These are phyloP conservation scores for Trypanosomatidae sp. DNA, from an alignment of 208 protist genomes.

Conservation along the genomic window DNA sequence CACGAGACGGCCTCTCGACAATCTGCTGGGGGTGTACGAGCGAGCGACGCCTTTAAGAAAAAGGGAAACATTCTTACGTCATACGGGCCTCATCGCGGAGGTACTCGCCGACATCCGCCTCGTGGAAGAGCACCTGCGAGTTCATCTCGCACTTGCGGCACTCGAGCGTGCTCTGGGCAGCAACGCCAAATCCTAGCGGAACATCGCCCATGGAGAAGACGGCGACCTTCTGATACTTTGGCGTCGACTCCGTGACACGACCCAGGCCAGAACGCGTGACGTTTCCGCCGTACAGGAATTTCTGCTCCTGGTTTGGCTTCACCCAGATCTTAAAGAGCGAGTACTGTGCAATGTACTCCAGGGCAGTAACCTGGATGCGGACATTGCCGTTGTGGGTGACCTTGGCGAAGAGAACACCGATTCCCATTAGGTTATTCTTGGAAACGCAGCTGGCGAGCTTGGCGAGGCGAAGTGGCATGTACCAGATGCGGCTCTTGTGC, in stretches of 20 bases:
- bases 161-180: constrained; percentile 95
- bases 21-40: too few species aligned
- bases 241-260: constrained; percentile 98
- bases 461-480: constrained; percentile 83
- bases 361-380: constrained; percentile 88
- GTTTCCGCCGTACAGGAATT: constrained; percentile 99
- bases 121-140: constrained; percentile 96
- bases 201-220: constrained; percentile 98
- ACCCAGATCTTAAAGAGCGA: constrained; percentile 99
- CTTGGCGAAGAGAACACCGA: constrained; percentile 90
- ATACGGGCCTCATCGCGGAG: constrained; percentile 96
- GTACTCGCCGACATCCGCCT: constrained; percentile 99
- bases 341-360: constrained; percentile 93
- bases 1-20: neutral
- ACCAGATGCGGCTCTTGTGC: constrained; percentile 92
- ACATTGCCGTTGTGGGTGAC: constrained; percentile 90
- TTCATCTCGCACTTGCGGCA: constrained; percentile 97
- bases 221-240: constrained; percentile 97
- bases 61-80: too few species aligned
- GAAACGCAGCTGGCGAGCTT: constrained; percentile 88
- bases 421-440: constrained; percentile 89
- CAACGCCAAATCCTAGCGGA: constrained; percentile 97
- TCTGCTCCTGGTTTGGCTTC: constrained; percentile 98
- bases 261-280: constrained; percentile 97
- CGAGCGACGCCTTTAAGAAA: too few species aligned